Evolutionary conservation across 2,329 filamentous ascomycete species (phyloP).

Genomic region (Lasiodiplodia sp.): DNA sequence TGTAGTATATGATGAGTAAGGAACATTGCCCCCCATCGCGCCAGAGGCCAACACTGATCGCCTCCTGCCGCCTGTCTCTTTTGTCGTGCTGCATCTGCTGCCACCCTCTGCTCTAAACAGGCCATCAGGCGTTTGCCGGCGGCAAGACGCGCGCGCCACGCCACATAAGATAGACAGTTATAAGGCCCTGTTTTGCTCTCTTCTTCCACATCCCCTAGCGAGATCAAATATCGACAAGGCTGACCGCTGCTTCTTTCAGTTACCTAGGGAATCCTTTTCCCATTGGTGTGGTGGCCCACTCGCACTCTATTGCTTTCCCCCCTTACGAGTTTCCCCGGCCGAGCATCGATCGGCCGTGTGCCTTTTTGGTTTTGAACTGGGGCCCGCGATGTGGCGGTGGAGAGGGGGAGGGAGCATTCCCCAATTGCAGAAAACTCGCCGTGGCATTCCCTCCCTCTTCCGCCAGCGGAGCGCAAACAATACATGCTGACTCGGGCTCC

Average conservation of each 20-base stretch:
- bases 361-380: neutral
- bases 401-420: neutral
- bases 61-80: neutral
- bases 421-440: neutral
- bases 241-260: neutral
- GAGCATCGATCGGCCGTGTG: neutral
- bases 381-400: neutral
- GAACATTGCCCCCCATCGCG: neutral
- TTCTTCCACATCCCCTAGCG: neutral
- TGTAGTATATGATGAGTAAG: neutral
- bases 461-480: neutral
- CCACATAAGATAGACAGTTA: conserved; percentile 14
- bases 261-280: neutral
- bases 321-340: neutral
- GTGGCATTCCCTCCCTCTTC: neutral
- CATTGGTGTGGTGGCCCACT: neutral
- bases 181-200: neutral
- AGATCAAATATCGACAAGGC: neutral
- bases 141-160: neutral
- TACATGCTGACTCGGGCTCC: neutral
- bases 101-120: neutral
- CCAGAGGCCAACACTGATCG: neutral
- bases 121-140: neutral
- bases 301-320: neutral
- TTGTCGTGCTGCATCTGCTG: neutral